Evolutionary conservation across 2,329 filamentous ascomycete genomes (phyloP).

Genomic region (Fusarium albidum): DNA sequence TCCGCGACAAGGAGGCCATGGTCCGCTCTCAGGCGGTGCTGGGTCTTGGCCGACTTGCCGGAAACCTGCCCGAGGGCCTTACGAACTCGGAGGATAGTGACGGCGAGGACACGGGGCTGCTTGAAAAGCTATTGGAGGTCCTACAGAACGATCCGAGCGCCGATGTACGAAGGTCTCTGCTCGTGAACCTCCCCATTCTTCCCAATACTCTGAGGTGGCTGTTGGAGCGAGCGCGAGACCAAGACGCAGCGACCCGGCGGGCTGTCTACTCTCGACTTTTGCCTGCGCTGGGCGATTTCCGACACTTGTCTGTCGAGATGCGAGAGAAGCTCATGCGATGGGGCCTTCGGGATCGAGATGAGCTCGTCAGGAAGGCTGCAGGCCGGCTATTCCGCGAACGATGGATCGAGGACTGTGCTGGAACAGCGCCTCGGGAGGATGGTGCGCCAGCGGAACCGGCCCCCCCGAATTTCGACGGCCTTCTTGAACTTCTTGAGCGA

Average conservation of each 20-base stretch:
- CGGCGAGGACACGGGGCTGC: conserved; percentile 70
- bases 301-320: conserved; percentile 91
- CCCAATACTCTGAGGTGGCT: conserved; percentile 85
- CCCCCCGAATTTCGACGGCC: conserved; percentile 78
- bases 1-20: conserved; percentile 93
- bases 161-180: conserved; percentile 86
- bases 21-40: conserved; percentile 92
- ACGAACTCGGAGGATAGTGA: conserved; percentile 76
- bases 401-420: conserved; percentile 97
- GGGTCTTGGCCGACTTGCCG: conserved; percentile 84
- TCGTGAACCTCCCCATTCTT: conserved; percentile 89
- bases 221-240: conserved; percentile 88
- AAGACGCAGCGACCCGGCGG: conserved; percentile 83
- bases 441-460: conserved; percentile 64
- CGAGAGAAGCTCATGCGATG: conserved; percentile 94
- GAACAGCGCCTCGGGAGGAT: conserved; percentile 66
- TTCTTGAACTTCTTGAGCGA: conserved; percentile 90
- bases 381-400: conserved; percentile 89
- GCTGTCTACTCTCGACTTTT: conserved; percentile 88
- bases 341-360: conserved; percentile 93
- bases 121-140: conserved; percentile 85
- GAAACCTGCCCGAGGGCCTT: conserved; percentile 76
- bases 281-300: conserved; percentile 90
- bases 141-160: conserved; percentile 94
- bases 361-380: conserved; percentile 91